phyloP scores from a whole-genome alignment of 257 asterid genomes.

The Anisodus tanguticus region DNA sequence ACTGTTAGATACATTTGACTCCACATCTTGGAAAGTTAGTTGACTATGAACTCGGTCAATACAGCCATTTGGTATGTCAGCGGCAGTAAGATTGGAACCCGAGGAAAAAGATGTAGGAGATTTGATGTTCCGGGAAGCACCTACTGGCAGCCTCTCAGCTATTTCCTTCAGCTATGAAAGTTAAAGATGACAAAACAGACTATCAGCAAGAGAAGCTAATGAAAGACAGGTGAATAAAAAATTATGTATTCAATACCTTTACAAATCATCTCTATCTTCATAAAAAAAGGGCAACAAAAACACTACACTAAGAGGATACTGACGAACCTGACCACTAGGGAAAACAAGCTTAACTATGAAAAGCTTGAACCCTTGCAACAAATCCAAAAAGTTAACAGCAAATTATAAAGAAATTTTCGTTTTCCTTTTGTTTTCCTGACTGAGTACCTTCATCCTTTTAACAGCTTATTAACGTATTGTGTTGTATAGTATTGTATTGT shows the following conservation, averaged over 20 bases:
- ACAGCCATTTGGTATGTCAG: slow-evolving; percentile 58
- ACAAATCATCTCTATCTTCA: slow-evolving; percentile 22
- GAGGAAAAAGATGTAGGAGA: slow-evolving; percentile 65
- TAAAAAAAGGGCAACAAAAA: slow-evolving; percentile 31
- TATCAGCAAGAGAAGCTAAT: slow-evolving; percentile 38
- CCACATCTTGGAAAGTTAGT: slow-evolving; percentile 60
- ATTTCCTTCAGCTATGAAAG: slow-evolving; percentile 82
- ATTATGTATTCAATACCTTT: not conserved
- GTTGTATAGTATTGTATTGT: too few species aligned
- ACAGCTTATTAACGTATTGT: too few species aligned
- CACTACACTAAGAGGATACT: not conserved
- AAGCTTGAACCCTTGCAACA: not conserved
- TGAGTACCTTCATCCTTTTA: not conserved
- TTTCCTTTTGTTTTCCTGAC: not conserved
- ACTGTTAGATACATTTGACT: slow-evolving; percentile 58
- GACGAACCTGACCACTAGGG: not conserved
- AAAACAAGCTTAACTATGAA: not conserved
- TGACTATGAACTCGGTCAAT: slow-evolving; percentile 58
- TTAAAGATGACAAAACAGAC: slow-evolving; percentile 31
- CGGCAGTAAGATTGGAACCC: slow-evolving; percentile 48
- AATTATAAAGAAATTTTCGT: slow-evolving; percentile 8
- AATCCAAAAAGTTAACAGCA: not conserved
- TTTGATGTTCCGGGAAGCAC: slow-evolving; percentile 72
- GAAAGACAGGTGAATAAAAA: slow-evolving; percentile 17
- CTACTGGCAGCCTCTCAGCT: slow-evolving; percentile 99